These are phyloP conservation scores for Hebeloma cylindrosporum DNA, from an alignment of 768 basidiomycete genomes.

Conservation along the genomic window DNA sequence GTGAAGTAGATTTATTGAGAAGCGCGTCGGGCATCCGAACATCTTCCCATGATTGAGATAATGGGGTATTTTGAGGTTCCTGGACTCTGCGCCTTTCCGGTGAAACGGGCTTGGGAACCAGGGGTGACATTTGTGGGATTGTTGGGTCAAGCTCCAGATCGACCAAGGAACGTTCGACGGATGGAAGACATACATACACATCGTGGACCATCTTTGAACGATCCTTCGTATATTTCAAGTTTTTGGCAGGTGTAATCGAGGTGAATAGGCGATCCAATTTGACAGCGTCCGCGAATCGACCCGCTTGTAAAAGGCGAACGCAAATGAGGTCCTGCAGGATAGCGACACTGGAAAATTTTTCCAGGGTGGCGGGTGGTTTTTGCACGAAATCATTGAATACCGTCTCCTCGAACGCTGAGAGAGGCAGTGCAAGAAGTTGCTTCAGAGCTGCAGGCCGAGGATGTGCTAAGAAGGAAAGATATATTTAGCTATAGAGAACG, in stretches of 20 bases:
- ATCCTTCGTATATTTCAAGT: slow-evolving; percentile 44
- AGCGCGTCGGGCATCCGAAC: slow-evolving; percentile 32
- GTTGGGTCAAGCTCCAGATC: slow-evolving; percentile 37
- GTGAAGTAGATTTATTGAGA: slow-evolving; percentile 25
- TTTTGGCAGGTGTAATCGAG: slow-evolving; percentile 39
- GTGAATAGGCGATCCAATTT: slow-evolving; percentile 69
- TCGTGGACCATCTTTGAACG: slow-evolving; percentile 72
- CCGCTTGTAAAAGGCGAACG: slow-evolving; percentile 72
- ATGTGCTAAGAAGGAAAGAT: slow-evolving; percentile 40
- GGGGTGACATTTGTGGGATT: slow-evolving; percentile 5
- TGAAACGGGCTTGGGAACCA: slow-evolving; percentile 15
- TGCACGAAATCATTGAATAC: slow-evolving; percentile 58
- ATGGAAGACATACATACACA: slow-evolving; percentile 60
- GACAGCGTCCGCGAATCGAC: slow-evolving; percentile 70
- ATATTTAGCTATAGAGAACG: background rate
- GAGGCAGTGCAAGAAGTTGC: slow-evolving; percentile 63
- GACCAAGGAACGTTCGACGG: slow-evolving; percentile 59
- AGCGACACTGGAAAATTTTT: slow-evolving; percentile 49
- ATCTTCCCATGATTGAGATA: slow-evolving; percentile 70
- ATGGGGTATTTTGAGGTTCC: slow-evolving; percentile 24
- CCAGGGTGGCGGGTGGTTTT: slow-evolving; percentile 48
- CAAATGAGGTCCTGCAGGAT: slow-evolving; percentile 78
- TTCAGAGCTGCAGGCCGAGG: slow-evolving; percentile 58
- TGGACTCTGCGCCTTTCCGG: slow-evolving; percentile 15
- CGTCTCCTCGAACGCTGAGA: slow-evolving; percentile 63